Evolutionary conservation across 2,329 filamentous ascomycete species (phyloP), one percentile per base, ranked within the genome.

Genomic region (Dactylella cylindrospora): DNA sequence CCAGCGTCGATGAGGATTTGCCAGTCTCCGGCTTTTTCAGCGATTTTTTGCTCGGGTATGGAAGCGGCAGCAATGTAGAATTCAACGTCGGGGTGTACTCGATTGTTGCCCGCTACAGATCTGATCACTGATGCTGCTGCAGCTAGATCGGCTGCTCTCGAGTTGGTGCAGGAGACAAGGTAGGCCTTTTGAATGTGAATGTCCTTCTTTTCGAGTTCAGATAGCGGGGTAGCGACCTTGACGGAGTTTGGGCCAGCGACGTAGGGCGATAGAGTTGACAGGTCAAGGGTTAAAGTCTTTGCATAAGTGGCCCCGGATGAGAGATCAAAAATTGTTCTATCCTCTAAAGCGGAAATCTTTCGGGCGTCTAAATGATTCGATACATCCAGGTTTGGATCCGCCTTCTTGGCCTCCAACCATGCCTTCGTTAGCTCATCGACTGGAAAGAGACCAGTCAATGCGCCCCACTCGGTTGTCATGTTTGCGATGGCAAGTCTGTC

Each of bases 11-110:
- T 71, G 13, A 96, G 77, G 1, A 80, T 76, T 72, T 95, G 85
- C 91, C 90, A 97, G 72, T 91, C 86, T 7, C 91, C 90, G 0
- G 81, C 77, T 51, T 84, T 85, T 72, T 95, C 88, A 0, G 91
- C 86, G 0, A 80, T 77, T 54, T 81, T 73, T 72, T 96, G 90
- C 72, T 96, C 90, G 0, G 80, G 77, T 0, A 82, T 70, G 0
- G 90, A 96, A 0, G 91, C 91, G 0, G 91, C 90, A 0, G 90
- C 86, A 65, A 97, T 86, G 74, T 96, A 96, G 70, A 96, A 84
- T 52, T 90, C 79, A 32, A 96, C 90, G 22, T 85, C 82, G 81
- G 76, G 0, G 87, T 84, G 4, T 81, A 74, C 51, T 79, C 76
- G 10, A 83, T 86, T 39, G 19, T 76, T 77, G 51, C 82, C 80